Percentiles rank a stretch among this genome's conserved stretches.
phyloP scores from a whole-genome alignment of 129 eudicot species.

The Rutidosis leptorrhynchoides region DNA sequence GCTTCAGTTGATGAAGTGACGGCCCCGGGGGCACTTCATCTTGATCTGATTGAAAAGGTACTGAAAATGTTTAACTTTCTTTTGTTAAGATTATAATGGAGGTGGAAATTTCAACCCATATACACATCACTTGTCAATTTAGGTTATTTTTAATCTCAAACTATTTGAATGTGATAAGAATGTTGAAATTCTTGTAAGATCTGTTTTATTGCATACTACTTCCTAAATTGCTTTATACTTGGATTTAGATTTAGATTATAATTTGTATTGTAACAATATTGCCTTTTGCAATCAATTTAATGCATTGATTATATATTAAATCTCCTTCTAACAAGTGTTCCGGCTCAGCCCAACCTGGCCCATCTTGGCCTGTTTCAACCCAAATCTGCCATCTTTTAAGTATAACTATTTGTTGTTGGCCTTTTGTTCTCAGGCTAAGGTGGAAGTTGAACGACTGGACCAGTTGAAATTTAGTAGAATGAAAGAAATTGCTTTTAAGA shows the following conservation, averaged over 20 bases:
- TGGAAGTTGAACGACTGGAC: conserved; percentile 90
- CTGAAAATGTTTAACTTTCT: background rate
- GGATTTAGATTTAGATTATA: background rate
- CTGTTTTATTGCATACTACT: background rate
- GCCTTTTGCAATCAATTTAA: background rate
- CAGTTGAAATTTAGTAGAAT: conserved; percentile 85
- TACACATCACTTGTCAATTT: background rate
- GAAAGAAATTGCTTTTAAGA: conserved; percentile 96
- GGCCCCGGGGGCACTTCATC: conserved; percentile 84
- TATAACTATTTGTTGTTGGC: background rate
- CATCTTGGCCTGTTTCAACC: background rate
- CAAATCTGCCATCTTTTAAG: background rate
- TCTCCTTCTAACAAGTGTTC: background rate
- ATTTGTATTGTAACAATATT: background rate
- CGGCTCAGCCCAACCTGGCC: background rate
- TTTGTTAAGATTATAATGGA: no score
- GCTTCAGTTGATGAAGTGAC: conserved; percentile 85
- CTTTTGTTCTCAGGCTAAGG: conserved; percentile 59
- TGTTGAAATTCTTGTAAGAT: background rate
- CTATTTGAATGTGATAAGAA: background rate
- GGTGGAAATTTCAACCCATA: background rate
- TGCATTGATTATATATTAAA: background rate
- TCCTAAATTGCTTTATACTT: background rate
- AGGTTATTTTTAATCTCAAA: background rate
- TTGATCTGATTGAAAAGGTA: conserved; percentile 87